These are phyloP conservation scores for Leptomonas pyrrhocoris DNA, from an alignment of 208 protist genomes.

Conservation along the genomic window DNA sequence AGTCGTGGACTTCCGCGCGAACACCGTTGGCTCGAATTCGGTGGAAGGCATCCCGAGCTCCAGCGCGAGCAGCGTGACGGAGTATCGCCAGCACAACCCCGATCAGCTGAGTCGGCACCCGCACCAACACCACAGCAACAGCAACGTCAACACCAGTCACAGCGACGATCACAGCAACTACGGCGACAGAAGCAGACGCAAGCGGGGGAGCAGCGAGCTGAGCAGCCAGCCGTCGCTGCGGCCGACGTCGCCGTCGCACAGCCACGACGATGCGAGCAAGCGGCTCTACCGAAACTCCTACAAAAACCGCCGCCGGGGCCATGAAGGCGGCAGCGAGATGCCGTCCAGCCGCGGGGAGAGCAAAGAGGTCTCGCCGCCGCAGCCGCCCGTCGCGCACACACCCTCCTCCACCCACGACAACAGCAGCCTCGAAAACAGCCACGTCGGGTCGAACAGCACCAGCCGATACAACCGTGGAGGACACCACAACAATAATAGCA, in stretches of 20 bases:
- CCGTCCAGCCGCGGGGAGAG: conserved; percentile 14
- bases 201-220: conserved; percentile 23
- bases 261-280: conserved; percentile 21
- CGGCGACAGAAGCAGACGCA: conserved; percentile 10
- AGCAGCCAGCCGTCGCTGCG: conserved; percentile 15
- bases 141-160: conserved; percentile 9
- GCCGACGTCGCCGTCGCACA: conserved; percentile 13
- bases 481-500: background rate
- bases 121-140: background rate
- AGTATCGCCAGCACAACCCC: conserved; percentile 10
- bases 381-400: conserved; percentile 12
- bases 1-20: conserved; percentile 9
- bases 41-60: conserved; percentile 20
- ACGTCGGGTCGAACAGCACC: conserved; percentile 1
- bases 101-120: background rate
- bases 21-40: conserved; percentile 1
- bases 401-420: conserved; percentile 15
- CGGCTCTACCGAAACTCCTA: conserved; percentile 26
- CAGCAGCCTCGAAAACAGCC: conserved; percentile 23
- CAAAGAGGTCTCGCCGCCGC: conserved; percentile 19
- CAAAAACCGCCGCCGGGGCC: conserved; percentile 29
- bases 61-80: conserved; percentile 22
- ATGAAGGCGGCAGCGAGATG: conserved; percentile 10
- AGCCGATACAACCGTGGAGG: conserved; percentile 7
- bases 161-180: conserved; percentile 1